Evolutionary conservation across 2,329 filamentous ascomycete species (phyloP).

Genomic region (Lecanicillium sp.): DNA sequence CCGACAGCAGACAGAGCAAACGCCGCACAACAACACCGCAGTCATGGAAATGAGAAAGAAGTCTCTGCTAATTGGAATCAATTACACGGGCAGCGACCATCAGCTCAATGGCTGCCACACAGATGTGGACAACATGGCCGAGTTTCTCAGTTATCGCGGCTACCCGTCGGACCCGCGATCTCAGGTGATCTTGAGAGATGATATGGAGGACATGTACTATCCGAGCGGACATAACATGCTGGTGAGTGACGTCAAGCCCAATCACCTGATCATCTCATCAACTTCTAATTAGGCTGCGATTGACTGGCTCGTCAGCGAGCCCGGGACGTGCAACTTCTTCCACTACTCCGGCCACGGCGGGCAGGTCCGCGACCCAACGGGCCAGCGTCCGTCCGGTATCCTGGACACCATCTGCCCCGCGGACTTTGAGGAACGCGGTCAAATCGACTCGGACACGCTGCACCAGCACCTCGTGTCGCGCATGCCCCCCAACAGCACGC

Average conservation of each 20-base stretch:
- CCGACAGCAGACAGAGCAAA: background rate
- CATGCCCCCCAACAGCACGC: conserved; percentile 61
- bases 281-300: conserved; percentile 46
- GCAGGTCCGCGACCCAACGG: conserved; percentile 49
- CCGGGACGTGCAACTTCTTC: conserved; percentile 52
- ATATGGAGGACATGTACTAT: conserved; percentile 44
- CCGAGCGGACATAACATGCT: conserved; percentile 54
- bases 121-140: conserved; percentile 54
- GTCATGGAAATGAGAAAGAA: conserved; percentile 26
- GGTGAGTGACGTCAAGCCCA: conserved; percentile 51
- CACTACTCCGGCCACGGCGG: conserved; percentile 54
- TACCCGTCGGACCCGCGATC: conserved; percentile 10
- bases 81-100: conserved; percentile 52
- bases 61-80: conserved; percentile 54
- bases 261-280: conserved; percentile 48
- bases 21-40: background rate
- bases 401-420: conserved; percentile 53
- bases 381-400: conserved; percentile 52
- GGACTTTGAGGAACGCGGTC: conserved; percentile 46
- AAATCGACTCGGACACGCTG: conserved; percentile 55
- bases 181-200: conserved; percentile 12
- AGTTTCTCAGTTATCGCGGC: conserved; percentile 36
- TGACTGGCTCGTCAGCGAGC: conserved; percentile 54
- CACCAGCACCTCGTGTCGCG: conserved; percentile 57
- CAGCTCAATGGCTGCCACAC: conserved; percentile 56